phyloP scores from a whole-genome alignment of 2,329 filamentous ascomycete species.

The Lecanicillium sp. region DNA sequence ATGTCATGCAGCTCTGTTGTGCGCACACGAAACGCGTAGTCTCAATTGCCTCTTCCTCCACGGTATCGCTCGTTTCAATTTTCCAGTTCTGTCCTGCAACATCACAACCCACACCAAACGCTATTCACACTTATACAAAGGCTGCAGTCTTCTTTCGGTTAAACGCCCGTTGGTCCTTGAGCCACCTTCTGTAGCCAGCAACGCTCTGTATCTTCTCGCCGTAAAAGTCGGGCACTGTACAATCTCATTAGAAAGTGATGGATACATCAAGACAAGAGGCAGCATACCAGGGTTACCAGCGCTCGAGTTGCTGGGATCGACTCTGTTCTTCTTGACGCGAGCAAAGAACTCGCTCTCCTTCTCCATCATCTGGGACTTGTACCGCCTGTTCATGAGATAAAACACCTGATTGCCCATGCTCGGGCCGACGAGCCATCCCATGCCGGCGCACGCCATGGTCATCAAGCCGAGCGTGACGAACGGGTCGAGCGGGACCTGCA shows the following conservation, averaged over 20 bases:
- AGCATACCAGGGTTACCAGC: slow-evolving; percentile 70
- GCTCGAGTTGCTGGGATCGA: slow-evolving; percentile 83
- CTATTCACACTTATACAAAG: slow-evolving; percentile 40
- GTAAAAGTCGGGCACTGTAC: slow-evolving; percentile 83
- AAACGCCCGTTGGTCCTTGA: slow-evolving; percentile 96
- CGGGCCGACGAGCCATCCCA: slow-evolving; percentile 84
- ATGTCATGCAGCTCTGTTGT: slow-evolving; percentile 1
- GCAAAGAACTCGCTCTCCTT: slow-evolving; percentile 95
- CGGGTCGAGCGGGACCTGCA: slow-evolving; percentile 76
- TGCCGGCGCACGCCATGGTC: slow-evolving; percentile 66
- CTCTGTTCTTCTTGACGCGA: slow-evolving; percentile 83
- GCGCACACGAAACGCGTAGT: slow-evolving; percentile 1
- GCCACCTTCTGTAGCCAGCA: slow-evolving; percentile 83
- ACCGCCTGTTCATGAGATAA: slow-evolving; percentile 63
- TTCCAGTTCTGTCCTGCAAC: slow-evolving; percentile 2
- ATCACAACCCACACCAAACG: background rate
- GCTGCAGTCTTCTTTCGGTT: slow-evolving; percentile 82
- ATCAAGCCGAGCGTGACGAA: slow-evolving; percentile 77
- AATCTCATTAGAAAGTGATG: slow-evolving; percentile 12
- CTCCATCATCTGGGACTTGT: slow-evolving; percentile 65
- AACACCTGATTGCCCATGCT: slow-evolving; percentile 75
- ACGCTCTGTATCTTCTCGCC: slow-evolving; percentile 97
- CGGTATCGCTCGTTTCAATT: slow-evolving; percentile 4
- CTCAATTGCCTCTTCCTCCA: slow-evolving; percentile 8
- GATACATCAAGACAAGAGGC: background rate